phyloP scores from a whole-genome alignment of 352 stramenopile species.

The Globisporangium irregulare region DNA sequence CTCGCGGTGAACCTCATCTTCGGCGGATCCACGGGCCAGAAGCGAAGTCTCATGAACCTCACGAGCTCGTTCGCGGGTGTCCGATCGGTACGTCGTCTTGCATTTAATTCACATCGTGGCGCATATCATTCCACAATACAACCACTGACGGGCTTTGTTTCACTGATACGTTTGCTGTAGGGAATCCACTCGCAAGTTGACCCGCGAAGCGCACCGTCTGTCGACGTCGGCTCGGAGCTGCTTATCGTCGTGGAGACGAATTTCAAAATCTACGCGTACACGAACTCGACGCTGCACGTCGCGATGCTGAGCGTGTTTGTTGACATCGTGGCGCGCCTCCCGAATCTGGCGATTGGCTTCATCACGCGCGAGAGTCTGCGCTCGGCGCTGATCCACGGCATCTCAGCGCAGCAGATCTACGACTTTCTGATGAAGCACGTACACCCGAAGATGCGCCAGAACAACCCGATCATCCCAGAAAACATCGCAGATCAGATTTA shows the following conservation, averaged over 20 bases:
- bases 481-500: slow-evolving; percentile 92
- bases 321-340: slow-evolving; percentile 86
- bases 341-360: slow-evolving; percentile 89
- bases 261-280: slow-evolving; percentile 92
- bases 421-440: slow-evolving; percentile 90
- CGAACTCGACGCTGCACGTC: slow-evolving; percentile 85
- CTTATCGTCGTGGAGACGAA: slow-evolving; percentile 90
- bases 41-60: slow-evolving; percentile 44
- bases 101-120: neutral
- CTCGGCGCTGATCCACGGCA: slow-evolving; percentile 86
- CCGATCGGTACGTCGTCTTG: slow-evolving; percentile 21
- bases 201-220: slow-evolving; percentile 26
- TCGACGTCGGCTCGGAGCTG: slow-evolving; percentile 40
- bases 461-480: slow-evolving; percentile 77
- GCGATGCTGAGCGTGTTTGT: slow-evolving; percentile 93
- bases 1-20: slow-evolving; percentile 90
- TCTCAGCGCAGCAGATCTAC: slow-evolving; percentile 90
- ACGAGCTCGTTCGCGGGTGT: slow-evolving; percentile 46
- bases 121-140: neutral
- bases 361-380: slow-evolving; percentile 90
- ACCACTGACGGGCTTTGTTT: neutral
- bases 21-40: slow-evolving; percentile 65
- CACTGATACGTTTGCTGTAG: neutral
- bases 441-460: slow-evolving; percentile 77
- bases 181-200: slow-evolving; percentile 43